phyloP scores from a whole-genome alignment of 257 asterid genomes.

The Forsythia suspensa region DNA sequence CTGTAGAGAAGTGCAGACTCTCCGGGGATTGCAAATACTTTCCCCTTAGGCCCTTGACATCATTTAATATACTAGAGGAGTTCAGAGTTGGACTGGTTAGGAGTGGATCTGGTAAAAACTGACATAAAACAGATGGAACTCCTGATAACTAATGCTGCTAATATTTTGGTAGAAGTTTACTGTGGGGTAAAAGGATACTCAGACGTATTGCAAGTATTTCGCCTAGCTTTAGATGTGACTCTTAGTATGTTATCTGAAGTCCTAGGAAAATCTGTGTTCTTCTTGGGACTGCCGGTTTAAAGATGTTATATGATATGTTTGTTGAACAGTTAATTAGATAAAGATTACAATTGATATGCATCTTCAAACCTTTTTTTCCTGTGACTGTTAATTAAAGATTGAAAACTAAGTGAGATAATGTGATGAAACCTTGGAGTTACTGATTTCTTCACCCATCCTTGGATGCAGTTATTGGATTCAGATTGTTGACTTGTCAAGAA shows the following conservation, averaged over 20 bases:
- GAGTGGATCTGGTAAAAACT: background rate
- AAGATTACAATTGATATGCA: background rate
- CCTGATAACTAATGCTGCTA: background rate
- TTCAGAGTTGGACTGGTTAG: slow-evolving; percentile 4
- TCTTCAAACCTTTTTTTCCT: slow-evolving; percentile 2
- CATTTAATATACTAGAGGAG: background rate
- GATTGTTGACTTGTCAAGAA: background rate
- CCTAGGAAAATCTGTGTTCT: background rate
- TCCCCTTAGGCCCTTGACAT: background rate
- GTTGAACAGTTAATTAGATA: background rate
- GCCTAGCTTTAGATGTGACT: background rate
- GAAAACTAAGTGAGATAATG: background rate
- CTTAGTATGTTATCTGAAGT: background rate
- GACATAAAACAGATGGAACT: background rate
- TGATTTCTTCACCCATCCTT: background rate
- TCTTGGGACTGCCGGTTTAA: background rate
- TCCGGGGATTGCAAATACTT: slow-evolving; percentile 2
- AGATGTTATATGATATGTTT: background rate
- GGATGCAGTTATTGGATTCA: background rate
- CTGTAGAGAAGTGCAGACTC: background rate
- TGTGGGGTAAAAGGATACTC: background rate
- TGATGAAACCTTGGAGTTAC: background rate
- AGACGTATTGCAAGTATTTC: background rate
- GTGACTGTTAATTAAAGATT: background rate
- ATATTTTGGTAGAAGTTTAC: background rate